Evolutionary conservation across 148 eudicot species (phyloP), one percentile per base, ranked within the genome.

Genomic region (Silene uniflora): DNA sequence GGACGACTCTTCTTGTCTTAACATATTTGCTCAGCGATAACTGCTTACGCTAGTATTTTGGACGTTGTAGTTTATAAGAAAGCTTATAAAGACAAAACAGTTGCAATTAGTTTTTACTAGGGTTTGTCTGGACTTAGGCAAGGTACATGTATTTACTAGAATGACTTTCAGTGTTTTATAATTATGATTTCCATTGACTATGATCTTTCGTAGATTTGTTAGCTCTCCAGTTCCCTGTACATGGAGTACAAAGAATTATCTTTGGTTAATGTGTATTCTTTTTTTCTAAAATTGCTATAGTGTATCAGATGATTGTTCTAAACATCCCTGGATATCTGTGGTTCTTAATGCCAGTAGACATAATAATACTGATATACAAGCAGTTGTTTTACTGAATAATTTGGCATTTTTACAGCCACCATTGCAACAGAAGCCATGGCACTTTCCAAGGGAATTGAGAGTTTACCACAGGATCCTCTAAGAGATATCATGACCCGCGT

Each of bases 401-500:
- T 10, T 59, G 23, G 29, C 75, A 21, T 59, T 21, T 73, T 10
- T 19, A 19, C 55, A n/a, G 27, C 12, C 49, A 35, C 39, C 19
- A 32, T 59, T 61, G 25, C 56, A 60, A 47, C 52, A 10, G 7
- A 61, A 73, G 47, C 1, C 49, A 73, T 73, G 76, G n/a, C 58
- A 18, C 18, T 7, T 16, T 10, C 2, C 60, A 10, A 60, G 3
- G 4, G 71, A 12, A n/a, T 67, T 35, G 66, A 67, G 25, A 13
- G 58, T 56, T 16, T 67, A 16, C 65, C 62, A 2, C 13, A 12
- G 2, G 78, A 75, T 54, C 19, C 27, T 7, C 21, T 67, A 62
- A 67, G 47, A 17, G 24, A 67, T 3, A 76, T 76, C 35, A 66
- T 76, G 55, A 13, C 68, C 5, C 71, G 29, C 16, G 27, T 75